Evolutionary conservation across 495 filamentous ascomycete genomes (phyloP).

Genomic region (Niebla homalea): DNA sequence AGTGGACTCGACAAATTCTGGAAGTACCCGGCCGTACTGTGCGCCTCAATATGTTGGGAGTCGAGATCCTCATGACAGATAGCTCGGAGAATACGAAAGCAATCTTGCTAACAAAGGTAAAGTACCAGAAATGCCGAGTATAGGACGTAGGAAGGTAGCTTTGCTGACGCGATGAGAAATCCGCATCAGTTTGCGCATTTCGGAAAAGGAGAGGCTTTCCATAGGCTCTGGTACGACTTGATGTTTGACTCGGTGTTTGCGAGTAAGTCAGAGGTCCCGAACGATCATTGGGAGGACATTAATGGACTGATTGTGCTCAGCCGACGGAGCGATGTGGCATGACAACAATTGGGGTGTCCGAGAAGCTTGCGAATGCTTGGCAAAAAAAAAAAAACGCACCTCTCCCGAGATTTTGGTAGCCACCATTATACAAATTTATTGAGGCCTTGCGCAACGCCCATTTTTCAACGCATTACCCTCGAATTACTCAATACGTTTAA

Average conservation of each 20-base stretch:
- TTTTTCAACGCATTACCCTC: no score
- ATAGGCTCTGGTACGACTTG: neutral
- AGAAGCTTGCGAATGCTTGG: no score
- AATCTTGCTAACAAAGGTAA: neutral
- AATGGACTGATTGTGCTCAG: neutral
- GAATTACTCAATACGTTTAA: no score
- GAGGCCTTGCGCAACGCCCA: no score
- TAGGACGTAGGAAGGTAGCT: neutral
- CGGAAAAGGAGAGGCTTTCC: neutral
- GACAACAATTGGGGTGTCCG: no score
- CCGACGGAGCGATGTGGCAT: constrained; percentile 1
- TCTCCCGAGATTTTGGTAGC: no score
- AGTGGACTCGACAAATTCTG: constrained; percentile 1
- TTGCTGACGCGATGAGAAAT: neutral
- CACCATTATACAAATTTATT: no score
- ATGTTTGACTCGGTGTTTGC: neutral
- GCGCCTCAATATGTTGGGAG: neutral
- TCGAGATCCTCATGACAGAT: neutral
- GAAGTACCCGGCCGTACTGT: neutral
- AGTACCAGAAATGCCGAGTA: neutral
- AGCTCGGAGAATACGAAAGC: constrained; percentile 1
- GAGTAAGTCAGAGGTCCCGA: neutral
- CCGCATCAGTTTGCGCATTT: neutral
- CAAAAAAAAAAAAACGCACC: no score
- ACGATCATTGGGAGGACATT: no score